A percentile compares a stretch with the other conserved stretches of the same genome.
phyloP scores from a whole-genome alignment of 73 alveolate genomes.

The Uronychia setigera region DNA sequence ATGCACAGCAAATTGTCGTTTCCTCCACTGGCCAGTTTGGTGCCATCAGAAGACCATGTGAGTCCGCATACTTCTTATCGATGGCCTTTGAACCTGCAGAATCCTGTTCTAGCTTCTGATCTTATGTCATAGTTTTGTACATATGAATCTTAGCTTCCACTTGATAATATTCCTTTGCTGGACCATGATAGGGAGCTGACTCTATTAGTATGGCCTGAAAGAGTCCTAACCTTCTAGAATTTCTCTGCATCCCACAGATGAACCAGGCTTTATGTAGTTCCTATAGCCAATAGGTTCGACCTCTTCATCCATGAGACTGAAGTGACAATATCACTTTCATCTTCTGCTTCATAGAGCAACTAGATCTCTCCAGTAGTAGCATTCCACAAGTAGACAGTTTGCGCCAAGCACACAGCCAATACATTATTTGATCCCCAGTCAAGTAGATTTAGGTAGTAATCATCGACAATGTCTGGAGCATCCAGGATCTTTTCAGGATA shows the following conservation, averaged over 20 bases:
- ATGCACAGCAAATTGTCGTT: conserved; percentile 97
- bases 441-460: conserved; percentile 85
- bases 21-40: conserved; percentile 98
- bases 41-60: conserved; percentile 98
- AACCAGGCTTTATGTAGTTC: conserved; percentile 79
- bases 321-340: conserved; percentile 24
- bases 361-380: conserved; percentile 33
- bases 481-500: conserved; percentile 77
- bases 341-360: conserved; percentile 42
- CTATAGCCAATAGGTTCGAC: conserved; percentile 67
- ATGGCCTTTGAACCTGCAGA: conserved; percentile 80
- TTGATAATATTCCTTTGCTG: conserved; percentile 78
- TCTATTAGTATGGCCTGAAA: conserved; percentile 84
- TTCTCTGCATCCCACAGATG: conserved; percentile 90
- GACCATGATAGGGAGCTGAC: conserved; percentile 88
- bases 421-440: conserved; percentile 86
- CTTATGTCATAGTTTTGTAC: conserved; percentile 90
- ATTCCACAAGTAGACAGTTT: conserved; percentile 83
- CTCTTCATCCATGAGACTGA: conserved; percentile 63
- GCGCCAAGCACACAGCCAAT: conserved; percentile 84
- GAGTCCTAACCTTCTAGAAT: conserved; percentile 63
- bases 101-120: conserved; percentile 50
- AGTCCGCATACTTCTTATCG: conserved; percentile 98
- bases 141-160: conserved; percentile 86
- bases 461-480: conserved; percentile 92